Percentiles rank a stretch among this genome's conserved stretches.
phyloP scores from a whole-genome alignment of 108 stramenopile genomes.

The Nitzschia inconspicua region DNA sequence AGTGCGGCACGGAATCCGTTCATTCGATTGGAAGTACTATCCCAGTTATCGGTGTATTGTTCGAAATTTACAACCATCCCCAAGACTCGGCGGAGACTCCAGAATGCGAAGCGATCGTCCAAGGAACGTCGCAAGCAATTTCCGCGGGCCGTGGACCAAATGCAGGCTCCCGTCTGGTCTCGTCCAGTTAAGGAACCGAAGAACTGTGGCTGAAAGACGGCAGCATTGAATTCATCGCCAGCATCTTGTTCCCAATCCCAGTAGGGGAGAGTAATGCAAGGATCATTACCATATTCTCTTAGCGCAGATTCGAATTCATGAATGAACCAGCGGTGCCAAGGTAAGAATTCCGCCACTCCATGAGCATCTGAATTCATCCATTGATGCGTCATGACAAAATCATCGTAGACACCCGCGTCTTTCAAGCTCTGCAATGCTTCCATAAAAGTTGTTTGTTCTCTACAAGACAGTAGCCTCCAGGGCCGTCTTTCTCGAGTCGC shows the following conservation, averaged over 20 bases:
- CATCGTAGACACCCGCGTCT: background rate
- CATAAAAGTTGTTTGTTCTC: background rate
- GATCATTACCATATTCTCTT: no score
- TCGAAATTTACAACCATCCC: background rate
- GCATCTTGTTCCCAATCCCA: background rate
- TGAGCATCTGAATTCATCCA: background rate
- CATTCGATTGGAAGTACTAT: background rate
- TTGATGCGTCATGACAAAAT: background rate
- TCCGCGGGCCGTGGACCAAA: background rate
- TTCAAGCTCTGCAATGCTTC: background rate
- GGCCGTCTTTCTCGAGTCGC: background rate
- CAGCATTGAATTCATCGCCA: background rate
- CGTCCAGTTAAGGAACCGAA: background rate
- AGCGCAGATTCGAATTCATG: background rate
- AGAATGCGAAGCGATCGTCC: background rate
- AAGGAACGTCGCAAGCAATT: background rate
- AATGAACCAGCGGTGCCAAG: constrained; percentile 13
- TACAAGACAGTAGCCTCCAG: background rate
- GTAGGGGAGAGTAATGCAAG: background rate
- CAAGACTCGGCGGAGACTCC: background rate
- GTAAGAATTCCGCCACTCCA: background rate
- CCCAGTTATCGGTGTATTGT: background rate
- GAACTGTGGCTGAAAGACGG: background rate
- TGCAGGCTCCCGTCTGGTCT: background rate
- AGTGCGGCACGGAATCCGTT: constrained; percentile 3